Percentiles rank a stretch among this genome's conserved stretches.
phyloP scores from a whole-genome alignment of 75 land plant species.

The Sequoia sempervirens region DNA sequence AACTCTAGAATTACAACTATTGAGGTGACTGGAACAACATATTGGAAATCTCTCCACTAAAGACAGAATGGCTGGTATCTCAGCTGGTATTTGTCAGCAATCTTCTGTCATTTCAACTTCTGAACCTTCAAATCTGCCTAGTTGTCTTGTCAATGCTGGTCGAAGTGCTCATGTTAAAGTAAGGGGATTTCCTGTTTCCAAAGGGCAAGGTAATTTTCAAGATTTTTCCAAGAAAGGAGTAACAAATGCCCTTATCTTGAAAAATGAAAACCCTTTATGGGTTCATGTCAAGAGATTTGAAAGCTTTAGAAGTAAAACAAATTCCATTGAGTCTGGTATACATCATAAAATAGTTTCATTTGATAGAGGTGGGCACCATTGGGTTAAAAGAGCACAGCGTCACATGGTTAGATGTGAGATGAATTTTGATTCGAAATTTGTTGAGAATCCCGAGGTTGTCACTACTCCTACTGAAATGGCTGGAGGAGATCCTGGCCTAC shows the following conservation, averaged over 20 bases:
- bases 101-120: background rate
- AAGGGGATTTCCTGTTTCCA: background rate
- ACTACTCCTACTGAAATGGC: background rate
- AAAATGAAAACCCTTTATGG: background rate
- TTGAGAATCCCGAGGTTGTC: background rate
- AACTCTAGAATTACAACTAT: background rate
- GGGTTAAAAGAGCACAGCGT: background rate
- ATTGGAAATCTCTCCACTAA: background rate
- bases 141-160: background rate
- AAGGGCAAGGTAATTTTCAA: slow-evolving; percentile 2
- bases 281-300: background rate
- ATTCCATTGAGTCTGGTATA: background rate
- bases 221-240: background rate
- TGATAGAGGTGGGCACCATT: background rate
- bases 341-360: background rate
- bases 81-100: background rate
- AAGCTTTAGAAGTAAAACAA: background rate
- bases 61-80: background rate
- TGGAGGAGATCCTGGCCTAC: background rate
- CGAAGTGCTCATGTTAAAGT: background rate
- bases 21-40: background rate
- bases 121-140: background rate
- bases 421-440: background rate
- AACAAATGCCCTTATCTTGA: background rate
- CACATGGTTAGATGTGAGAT: background rate